Percentiles rank a stretch among this genome's conserved stretches.
These are phyloP conservation scores for Fragaria iinumae DNA, from an alignment of 306 rosid genomes.

Conservation along the genomic window DNA sequence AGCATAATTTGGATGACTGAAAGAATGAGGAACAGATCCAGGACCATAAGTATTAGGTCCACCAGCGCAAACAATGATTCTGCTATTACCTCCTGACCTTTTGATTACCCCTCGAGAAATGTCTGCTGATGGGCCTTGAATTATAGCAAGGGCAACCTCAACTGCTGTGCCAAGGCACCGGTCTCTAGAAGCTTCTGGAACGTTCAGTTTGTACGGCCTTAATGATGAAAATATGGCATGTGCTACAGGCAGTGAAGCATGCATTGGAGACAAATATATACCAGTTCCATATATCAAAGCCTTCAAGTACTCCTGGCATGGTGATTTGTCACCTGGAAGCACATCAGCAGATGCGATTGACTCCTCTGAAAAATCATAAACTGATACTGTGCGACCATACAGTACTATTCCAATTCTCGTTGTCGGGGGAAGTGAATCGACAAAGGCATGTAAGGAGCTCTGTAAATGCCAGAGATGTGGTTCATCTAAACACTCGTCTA, in stretches of 20 bases:
- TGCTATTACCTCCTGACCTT: conserved; percentile 85
- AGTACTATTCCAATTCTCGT: conserved; percentile 85
- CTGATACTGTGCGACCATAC: conserved; percentile 88
- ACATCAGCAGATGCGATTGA: conserved; percentile 93
- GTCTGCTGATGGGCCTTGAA: conserved; percentile 96
- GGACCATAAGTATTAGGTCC: conserved; percentile 96
- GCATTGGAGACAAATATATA: conserved; percentile 90
- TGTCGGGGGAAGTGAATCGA: conserved; percentile 80
- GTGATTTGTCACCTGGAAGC: conserved; percentile 90
- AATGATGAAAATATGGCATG: conserved; percentile 89
- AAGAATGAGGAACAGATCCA: conserved; percentile 94
- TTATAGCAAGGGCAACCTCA: conserved; percentile 92
- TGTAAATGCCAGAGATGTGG: conserved; percentile 89
- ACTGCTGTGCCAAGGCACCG: conserved; percentile 95
- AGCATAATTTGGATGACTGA: conserved; percentile 86
- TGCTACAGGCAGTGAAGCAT: conserved; percentile 86
- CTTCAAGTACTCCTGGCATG: conserved; percentile 68
- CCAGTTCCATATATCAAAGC: conserved; percentile 88
- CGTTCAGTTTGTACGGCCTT: conserved; percentile 68
- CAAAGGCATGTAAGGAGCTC: conserved; percentile 94
- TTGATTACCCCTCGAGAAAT: conserved; percentile 82
- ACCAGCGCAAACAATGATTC: conserved; percentile 92
- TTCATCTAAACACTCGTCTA: conserved; percentile 93
- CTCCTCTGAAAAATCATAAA: conserved; percentile 86
- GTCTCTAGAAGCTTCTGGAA: conserved; percentile 91